phyloP scores from a whole-genome alignment of 2,329 filamentous ascomycete genomes.

The Zymoseptoria crescenta region DNA sequence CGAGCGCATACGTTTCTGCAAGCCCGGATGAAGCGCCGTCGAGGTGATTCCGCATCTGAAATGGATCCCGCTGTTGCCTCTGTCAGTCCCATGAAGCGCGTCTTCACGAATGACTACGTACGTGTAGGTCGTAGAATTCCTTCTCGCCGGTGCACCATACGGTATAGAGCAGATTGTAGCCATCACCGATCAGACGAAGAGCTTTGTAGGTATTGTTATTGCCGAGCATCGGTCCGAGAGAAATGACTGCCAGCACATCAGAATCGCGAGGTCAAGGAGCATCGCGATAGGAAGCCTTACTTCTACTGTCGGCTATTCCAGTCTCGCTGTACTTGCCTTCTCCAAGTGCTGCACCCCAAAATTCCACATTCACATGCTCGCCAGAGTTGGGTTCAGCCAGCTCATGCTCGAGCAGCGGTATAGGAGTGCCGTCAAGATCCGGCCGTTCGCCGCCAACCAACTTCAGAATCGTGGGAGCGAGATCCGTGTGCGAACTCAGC shows the following conservation, averaged over 20 bases:
- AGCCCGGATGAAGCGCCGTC: neutral
- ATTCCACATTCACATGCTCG: slow-evolving; percentile 41
- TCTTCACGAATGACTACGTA: too few relatives aligned
- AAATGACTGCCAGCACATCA: neutral
- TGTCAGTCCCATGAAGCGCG: neutral
- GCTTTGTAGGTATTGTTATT: slow-evolving; percentile 55
- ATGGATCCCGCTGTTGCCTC: slow-evolving; percentile 1
- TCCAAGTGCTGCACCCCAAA: slow-evolving; percentile 22
- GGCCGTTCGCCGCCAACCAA: slow-evolving; percentile 28
- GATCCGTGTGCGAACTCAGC: slow-evolving; percentile 56
- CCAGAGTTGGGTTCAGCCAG: slow-evolving; percentile 24
- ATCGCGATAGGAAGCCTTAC: neutral
- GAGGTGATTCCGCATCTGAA: slow-evolving; percentile 28
- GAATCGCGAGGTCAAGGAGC: neutral
- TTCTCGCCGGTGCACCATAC: slow-evolving; percentile 60
- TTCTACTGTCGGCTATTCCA: neutral
- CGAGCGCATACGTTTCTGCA: neutral
- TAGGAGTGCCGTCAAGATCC: slow-evolving; percentile 52
- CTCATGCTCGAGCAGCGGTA: slow-evolving; percentile 34
- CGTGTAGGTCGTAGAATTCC: slow-evolving; percentile 55
- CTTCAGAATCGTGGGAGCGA: slow-evolving; percentile 52
- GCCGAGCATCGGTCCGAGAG: neutral
- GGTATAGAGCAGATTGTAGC: slow-evolving; percentile 54
- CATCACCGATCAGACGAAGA: slow-evolving; percentile 45
- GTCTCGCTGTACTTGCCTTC: neutral